These are phyloP conservation scores for Ophiostoma australiae DNA, from an alignment of 2,329 filamentous ascomycete species.

Conservation along the genomic window DNA sequence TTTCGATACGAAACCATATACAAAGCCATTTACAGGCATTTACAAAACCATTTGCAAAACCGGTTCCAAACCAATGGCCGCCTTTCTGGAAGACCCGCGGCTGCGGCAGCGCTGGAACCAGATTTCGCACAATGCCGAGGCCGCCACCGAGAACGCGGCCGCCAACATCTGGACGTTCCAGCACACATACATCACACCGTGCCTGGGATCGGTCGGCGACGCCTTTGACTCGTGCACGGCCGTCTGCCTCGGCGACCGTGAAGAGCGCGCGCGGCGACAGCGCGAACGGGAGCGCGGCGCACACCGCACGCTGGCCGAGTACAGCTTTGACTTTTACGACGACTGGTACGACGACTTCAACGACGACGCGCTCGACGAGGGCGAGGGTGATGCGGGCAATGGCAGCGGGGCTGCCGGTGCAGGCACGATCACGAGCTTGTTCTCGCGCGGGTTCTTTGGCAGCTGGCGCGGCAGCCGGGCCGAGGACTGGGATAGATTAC, in stretches of 20 bases:
- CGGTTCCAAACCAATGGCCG: constrained; percentile 47
- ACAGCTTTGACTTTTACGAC: constrained; percentile 95
- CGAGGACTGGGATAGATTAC: constrained; percentile 78
- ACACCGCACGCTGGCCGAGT: constrained; percentile 60
- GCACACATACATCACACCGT: constrained; percentile 79
- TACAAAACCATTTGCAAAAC: not conserved
- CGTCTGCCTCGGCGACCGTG: constrained; percentile 64
- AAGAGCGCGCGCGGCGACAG: constrained; percentile 65
- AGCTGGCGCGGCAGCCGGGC: constrained; percentile 60
- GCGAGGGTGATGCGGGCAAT: constrained; percentile 54
- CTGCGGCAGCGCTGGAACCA: constrained; percentile 92
- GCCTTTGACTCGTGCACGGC: constrained; percentile 69
- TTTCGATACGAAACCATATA: not conserved
- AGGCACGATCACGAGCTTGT: constrained; percentile 34
- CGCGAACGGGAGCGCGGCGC: constrained; percentile 56
- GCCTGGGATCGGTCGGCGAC: constrained; percentile 61
- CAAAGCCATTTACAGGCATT: not conserved
- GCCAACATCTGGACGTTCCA: constrained; percentile 85
- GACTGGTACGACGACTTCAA: constrained; percentile 75
- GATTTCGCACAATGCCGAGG: constrained; percentile 75
- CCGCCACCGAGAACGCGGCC: constrained; percentile 85
- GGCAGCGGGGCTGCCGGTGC: constrained; percentile 33
- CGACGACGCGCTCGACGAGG: constrained; percentile 53
- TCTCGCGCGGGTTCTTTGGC: constrained; percentile 59
- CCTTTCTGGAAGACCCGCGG: constrained; percentile 72